phyloP scores from a whole-genome alignment of 805 yeast species.

The Alloascoidea hylecoeti region DNA sequence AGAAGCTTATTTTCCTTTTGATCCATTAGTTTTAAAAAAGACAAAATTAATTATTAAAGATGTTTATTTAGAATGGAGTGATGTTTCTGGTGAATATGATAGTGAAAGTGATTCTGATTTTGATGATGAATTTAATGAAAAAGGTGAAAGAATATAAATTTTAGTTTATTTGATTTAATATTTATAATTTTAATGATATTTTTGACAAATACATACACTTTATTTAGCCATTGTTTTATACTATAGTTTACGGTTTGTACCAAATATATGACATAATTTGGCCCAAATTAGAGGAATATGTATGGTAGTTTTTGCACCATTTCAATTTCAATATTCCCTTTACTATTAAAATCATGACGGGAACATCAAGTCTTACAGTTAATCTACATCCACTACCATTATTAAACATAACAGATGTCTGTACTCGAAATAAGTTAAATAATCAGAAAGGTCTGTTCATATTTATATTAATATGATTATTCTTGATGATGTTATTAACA shows the following conservation, averaged over 20 bases:
- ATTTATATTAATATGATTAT: too few species aligned
- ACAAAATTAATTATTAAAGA: constrained; percentile 40
- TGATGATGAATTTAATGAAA: constrained; percentile 17
- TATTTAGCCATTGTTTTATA: constrained; percentile 5
- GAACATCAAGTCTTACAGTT: constrained; percentile 4
- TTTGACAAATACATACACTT: background rate
- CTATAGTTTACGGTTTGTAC: constrained; percentile 7
- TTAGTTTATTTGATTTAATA: constrained; percentile 1
- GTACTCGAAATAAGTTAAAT: constrained; percentile 11
- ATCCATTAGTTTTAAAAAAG: constrained; percentile 65
- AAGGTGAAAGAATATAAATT: background rate
- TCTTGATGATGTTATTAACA: too few species aligned
- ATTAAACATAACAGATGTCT: constrained; percentile 19
- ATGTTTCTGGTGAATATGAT: constrained; percentile 46
- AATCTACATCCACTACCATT: constrained; percentile 19
- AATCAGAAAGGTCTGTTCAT: too few species aligned
- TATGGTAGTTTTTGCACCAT: too few species aligned
- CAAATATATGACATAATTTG: background rate
- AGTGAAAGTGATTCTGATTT: constrained; percentile 29
- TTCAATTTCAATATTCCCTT: too few species aligned
- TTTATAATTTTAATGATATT: background rate
- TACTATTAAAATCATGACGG: too few species aligned
- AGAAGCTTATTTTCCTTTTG: constrained; percentile 95
- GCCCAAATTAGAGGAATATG: background rate
- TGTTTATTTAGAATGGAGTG: constrained; percentile 74